Evolutionary conservation across 2,329 filamentous ascomycete genomes (phyloP), one percentile per base, ranked within the genome.

Genomic region (Pezicula neosporulosa): DNA sequence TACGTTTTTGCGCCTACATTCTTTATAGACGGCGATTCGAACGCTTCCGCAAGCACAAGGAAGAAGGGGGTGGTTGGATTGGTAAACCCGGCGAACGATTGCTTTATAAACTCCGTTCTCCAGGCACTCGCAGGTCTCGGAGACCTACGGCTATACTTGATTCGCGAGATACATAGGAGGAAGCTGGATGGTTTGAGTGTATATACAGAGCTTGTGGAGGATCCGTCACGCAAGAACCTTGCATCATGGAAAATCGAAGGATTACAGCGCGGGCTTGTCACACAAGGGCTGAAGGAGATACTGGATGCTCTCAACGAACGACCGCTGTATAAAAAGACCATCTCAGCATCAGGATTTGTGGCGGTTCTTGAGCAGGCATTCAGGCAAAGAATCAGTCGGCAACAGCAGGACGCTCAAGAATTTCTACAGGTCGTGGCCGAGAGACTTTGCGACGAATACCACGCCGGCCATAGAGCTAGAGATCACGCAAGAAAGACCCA

Each of bases 1-100:
- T 99, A 97, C 72, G 93, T 97, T 62, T 97, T 99, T 72, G 91
- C 87, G 8, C 94, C 94, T n/a, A 97, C 92, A 48, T 97, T 93
- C 71, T 89, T 96, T 63, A 86, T 97, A 68, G 93, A 99, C 72
- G 85, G 86, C 66, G 88, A 94, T 51, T 80, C 85, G 47, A 72
- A 70, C 52, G 75, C 70, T 55, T 81, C 80, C 50, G 72, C 73
- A 42, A 65, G 61, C 30, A 57, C 59, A 39, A 85, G 89, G 61
- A 94, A 91, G 71, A 93, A 90, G 66, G 89, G 89, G 53, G 89
- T 95, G 41, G 91, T 97, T 50, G 94, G 94, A 37, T 78, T 97
- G 51, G 77, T 79, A 48, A 99, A 99, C 70, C 85, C 90, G 8
- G 94, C 93, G 60, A 99, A 99, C 71, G 94, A 94, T 70, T 94